Evolutionary conservation across 169 alveolate genomes (phyloP).

Genomic region (Pseudocohnilembus persalinus): DNA sequence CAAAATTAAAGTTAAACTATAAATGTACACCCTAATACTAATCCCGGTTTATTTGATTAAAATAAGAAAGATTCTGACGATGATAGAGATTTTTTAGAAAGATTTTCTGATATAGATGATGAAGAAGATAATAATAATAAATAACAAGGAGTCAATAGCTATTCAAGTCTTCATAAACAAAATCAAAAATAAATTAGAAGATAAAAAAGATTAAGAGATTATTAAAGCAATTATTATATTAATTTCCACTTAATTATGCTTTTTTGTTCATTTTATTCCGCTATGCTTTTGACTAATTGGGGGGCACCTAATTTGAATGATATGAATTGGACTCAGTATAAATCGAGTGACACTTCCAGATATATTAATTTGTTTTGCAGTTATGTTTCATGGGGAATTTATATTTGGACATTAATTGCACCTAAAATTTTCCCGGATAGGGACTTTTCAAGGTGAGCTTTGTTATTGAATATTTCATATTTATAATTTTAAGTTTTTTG

Average conservation of each 20-base stretch:
- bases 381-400: neutral
- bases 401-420: conserved; percentile 11
- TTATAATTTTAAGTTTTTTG: too few relatives aligned
- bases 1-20: neutral
- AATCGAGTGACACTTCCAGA: conserved; percentile 1
- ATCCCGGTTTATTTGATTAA: neutral
- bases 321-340: conserved; percentile 8
- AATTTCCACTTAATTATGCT: conserved; percentile 5
- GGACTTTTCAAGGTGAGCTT: neutral
- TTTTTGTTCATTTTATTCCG: conserved; percentile 7
- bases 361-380: neutral
- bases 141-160: neutral
- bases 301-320: conserved; percentile 4
- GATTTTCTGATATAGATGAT: conserved; percentile 6
- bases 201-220: conserved; percentile 12
- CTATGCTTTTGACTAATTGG: conserved; percentile 12
- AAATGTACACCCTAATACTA: neutral
- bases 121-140: neutral
- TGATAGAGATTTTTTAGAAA: neutral
- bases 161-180: neutral
- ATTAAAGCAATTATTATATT: conserved; percentile 10
- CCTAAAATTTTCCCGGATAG: conserved; percentile 19
- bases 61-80: conserved; percentile 5
- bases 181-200: neutral
- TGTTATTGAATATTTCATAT: too few relatives aligned